Evolutionary conservation across 148 eudicot species (phyloP).

Genomic region (Polygonum maritimum): DNA sequence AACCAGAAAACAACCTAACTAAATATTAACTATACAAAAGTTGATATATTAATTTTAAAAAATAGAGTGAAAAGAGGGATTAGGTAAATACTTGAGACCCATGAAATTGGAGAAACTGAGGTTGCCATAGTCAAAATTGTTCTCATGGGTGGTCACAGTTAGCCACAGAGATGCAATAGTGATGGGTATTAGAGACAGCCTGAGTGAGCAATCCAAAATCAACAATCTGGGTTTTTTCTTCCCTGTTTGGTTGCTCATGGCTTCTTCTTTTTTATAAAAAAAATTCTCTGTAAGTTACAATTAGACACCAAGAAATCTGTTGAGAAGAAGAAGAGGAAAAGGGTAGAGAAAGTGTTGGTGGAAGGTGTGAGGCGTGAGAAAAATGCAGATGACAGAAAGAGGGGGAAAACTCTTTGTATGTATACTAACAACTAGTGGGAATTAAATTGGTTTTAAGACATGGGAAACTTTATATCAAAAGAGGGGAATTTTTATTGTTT

Average conservation of each 20-base stretch:
- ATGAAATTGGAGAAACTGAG: constrained; percentile 42
- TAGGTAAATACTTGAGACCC: constrained; percentile 51
- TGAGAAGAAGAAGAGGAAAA: background rate
- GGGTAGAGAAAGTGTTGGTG: background rate
- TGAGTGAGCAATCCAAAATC: constrained; percentile 51
- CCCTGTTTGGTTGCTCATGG: constrained; percentile 1
- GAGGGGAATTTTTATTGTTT: background rate
- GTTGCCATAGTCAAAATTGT: constrained; percentile 51
- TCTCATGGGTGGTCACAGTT: constrained; percentile 52
- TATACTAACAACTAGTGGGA: background rate
- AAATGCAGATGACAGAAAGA: background rate
- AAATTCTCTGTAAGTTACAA: too few species aligned
- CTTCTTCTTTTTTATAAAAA: background rate
- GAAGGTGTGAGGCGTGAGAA: background rate
- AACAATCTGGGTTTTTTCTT: constrained; percentile 22
- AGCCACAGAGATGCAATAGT: constrained; percentile 59
- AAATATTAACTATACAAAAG: background rate
- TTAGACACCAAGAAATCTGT: background rate
- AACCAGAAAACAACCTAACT: background rate
- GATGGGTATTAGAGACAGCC: constrained; percentile 57
- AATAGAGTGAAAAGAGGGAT: background rate
- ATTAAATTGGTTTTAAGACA: background rate
- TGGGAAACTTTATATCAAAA: background rate
- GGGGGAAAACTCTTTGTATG: background rate
- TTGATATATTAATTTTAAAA: background rate